Base-by-base conservation (phyloP, 1,139 yeast genomes). In the Suhomyces bokatorum region DNA sequence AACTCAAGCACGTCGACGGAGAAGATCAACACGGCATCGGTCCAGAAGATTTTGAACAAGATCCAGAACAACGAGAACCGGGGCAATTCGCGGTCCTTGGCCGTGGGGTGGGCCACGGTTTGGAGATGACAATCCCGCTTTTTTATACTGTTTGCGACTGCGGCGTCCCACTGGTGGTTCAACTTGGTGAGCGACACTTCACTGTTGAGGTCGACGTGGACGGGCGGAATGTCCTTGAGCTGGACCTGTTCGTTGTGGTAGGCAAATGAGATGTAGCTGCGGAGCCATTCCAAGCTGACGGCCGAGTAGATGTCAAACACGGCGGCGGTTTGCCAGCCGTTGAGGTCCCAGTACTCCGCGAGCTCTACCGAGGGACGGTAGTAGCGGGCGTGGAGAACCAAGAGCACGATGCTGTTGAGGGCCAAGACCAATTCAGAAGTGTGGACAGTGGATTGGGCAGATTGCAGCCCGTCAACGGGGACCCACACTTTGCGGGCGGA, bases 301-400 rank as follows among this genome's bases (percentile, higher is more conserved):
- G 61, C 58, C 7, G 59, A 46, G 42, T 61, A 57, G 39, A 66
- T 43, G 48, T 62, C 60, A 36, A 60, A 57, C 7, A 58, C 62
- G 17, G 65, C 50, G 17, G 50, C 48, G 5, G 49, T 44, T 42
- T 61, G 64, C 70, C 73, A 67, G 22, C 52, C 67, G 45, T 62
- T 67, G 47, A 69, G 60, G 26, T 65, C 62, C 45, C 51, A 78
- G 50, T 67, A 69, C 6, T 70, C 71, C 6, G 57, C 41, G 30
- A 80, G 64, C 51, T 78, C 80, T 6, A 59, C 57, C 6, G 77
- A 70, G 4, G 85, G 83, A 12, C 57, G 50, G 53, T 71, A 81
- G 34, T 55, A 57, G 22, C 53, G 54, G 5, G 63, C 51, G 49
- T 78, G 79, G 27, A 78, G 60, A 1, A 62, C 26, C 20, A 73